Evolutionary conservation across 306 rosid species (phyloP).

Genomic region (Clitoria ternatea): DNA sequence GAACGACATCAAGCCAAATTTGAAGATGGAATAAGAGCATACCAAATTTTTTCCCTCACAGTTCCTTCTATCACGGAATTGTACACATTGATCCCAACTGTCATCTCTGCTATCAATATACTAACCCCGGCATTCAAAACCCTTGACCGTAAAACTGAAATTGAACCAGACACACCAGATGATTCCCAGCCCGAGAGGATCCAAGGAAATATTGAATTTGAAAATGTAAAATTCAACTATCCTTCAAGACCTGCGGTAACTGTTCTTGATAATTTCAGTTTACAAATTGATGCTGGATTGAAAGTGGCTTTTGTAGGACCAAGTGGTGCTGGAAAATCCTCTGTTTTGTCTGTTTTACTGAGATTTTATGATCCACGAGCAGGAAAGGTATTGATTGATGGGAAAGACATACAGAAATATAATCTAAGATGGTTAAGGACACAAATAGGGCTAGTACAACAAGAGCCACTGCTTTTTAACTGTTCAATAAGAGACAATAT

Average conservation of each 20-base stretch:
- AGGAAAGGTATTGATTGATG: constrained; percentile 65
- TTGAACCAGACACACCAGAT: constrained; percentile 56
- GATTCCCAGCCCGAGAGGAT: constrained; percentile 39
- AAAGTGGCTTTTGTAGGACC: constrained; percentile 82
- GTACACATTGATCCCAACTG: constrained; percentile 84
- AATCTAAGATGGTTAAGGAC: constrained; percentile 73
- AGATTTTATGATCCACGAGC: constrained; percentile 66
- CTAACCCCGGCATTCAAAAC: constrained; percentile 79
- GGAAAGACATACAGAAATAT: constrained; percentile 59
- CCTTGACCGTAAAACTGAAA: constrained; percentile 73
- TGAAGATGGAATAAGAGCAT: constrained; percentile 69
- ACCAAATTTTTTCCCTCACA: constrained; percentile 91
- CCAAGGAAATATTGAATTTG: constrained; percentile 60
- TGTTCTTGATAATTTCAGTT: constrained; percentile 62
- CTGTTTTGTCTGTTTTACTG: constrained; percentile 68
- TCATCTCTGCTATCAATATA: constrained; percentile 64
- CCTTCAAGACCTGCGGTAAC: constrained; percentile 67
- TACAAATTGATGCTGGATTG: constrained; percentile 63
- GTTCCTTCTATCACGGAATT: constrained; percentile 90
- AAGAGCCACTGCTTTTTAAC: constrained; percentile 85
- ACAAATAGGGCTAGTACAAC: constrained; percentile 82
- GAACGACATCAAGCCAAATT: constrained; percentile 55
- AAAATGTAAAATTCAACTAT: constrained; percentile 52
- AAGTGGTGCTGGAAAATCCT: constrained; percentile 86
- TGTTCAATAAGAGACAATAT: constrained; percentile 69